Conservation (phyloP, 331 rosid genomes). For the Quercus tomentella region DNA sequence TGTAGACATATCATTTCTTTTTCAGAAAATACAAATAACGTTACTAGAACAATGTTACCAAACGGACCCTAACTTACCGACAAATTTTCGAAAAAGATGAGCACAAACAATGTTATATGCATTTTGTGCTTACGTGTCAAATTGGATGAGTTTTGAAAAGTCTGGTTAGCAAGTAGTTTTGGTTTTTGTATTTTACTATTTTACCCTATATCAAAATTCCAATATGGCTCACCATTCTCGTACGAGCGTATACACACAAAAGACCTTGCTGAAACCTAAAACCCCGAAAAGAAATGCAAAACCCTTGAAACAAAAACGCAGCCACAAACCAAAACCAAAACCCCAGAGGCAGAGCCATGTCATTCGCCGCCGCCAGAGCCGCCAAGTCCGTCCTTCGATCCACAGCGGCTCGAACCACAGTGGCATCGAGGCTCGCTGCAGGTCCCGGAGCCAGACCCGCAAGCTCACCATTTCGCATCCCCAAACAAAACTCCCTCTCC, state of each 20-base stretch:
- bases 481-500: constrained; percentile 54
- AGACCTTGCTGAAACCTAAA: background rate
- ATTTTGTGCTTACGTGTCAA: too few species aligned
- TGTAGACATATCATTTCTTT: too few species aligned
- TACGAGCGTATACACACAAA: background rate
- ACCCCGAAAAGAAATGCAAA: constrained; percentile 18
- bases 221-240: background rate
- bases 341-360: constrained; percentile 32
- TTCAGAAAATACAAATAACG: too few species aligned
- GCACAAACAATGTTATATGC: too few species aligned
- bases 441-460: constrained; percentile 45
- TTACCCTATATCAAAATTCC: background rate
- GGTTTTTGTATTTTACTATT: too few species aligned
- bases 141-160: too few species aligned
- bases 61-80: fast-evolving
- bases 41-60: too few species aligned
- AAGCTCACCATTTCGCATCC: constrained; percentile 42
- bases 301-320: constrained; percentile 23
- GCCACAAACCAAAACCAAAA: background rate
- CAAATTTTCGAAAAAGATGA: too few species aligned
- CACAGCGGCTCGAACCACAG: constrained; percentile 41
- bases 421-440: constrained; percentile 31
- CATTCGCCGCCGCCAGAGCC: constrained; percentile 48
- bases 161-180: too few species aligned
- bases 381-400: constrained; percentile 80